Evolutionary conservation across 805 yeast species (phyloP).

Genomic region (Suhomyces kilbournensis): DNA sequence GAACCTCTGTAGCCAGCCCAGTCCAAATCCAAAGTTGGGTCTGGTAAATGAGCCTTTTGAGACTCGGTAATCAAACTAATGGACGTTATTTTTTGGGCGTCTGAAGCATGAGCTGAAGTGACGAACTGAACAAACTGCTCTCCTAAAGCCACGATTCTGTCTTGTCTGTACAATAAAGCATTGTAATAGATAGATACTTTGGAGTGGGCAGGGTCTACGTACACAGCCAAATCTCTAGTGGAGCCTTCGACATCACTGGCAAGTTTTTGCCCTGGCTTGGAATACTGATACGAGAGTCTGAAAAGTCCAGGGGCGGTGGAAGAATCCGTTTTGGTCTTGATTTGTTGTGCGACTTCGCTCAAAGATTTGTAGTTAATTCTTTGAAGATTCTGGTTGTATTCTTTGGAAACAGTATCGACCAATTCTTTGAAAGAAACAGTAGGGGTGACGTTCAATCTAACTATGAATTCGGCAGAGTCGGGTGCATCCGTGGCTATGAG

Average conservation of each 20-base stretch:
- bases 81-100: constrained; percentile 49
- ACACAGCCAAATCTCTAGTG: constrained; percentile 63
- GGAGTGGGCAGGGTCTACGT: constrained; percentile 29
- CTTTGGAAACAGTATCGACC: constrained; percentile 40
- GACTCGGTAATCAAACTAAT: constrained; percentile 66
- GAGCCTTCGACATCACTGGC: constrained; percentile 51
- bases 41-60: constrained; percentile 67
- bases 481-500: constrained; percentile 69
- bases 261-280: constrained; percentile 37
- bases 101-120: constrained; percentile 28
- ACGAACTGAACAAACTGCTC: constrained; percentile 69
- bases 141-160: constrained; percentile 64
- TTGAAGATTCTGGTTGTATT: constrained; percentile 33
- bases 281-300: constrained; percentile 56
- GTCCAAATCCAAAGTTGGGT: constrained; percentile 82
- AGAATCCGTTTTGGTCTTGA: constrained; percentile 48
- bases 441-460: constrained; percentile 62
- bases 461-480: constrained; percentile 47
- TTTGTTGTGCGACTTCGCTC: constrained; percentile 51
- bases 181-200: constrained; percentile 58
- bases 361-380: constrained; percentile 46
- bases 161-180: constrained; percentile 65
- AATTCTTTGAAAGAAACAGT: constrained; percentile 53
- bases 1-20: constrained; percentile 94
- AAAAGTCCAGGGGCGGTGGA: constrained; percentile 63